Conservation (phyloP, 805 yeast species). For the Candida coleopterorum region DNA sequence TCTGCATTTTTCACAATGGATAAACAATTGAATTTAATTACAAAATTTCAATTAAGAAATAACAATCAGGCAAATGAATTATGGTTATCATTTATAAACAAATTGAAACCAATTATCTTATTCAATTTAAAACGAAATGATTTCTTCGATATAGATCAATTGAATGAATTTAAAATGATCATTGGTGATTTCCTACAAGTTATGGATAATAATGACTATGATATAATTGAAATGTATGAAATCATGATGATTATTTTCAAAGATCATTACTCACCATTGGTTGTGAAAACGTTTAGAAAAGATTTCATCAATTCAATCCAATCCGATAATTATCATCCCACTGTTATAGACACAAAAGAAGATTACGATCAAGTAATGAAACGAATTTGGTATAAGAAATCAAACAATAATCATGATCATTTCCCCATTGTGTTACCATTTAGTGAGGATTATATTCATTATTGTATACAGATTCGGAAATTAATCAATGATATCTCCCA, state of each 20-base stretch:
- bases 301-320: slow-evolving; percentile 61
- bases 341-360: slow-evolving; percentile 55
- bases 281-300: slow-evolving; percentile 49
- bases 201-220: slow-evolving; percentile 66
- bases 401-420: slow-evolving; percentile 34
- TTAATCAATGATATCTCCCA: slow-evolving; percentile 59
- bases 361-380: slow-evolving; percentile 61
- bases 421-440: slow-evolving; percentile 68
- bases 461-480: slow-evolving; percentile 65
- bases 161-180: slow-evolving; percentile 53
- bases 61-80: slow-evolving; percentile 62
- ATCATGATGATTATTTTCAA: slow-evolving; percentile 56
- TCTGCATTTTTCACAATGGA: slow-evolving; percentile 79
- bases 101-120: slow-evolving; percentile 55
- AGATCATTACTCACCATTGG: slow-evolving; percentile 51
- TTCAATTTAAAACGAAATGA: slow-evolving; percentile 40
- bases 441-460: slow-evolving; percentile 81
- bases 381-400: slow-evolving; percentile 56
- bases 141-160: slow-evolving; percentile 33
- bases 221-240: slow-evolving; percentile 55
- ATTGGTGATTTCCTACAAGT: slow-evolving; percentile 72
- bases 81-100: slow-evolving; percentile 65
- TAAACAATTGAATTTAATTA: slow-evolving; percentile 57
- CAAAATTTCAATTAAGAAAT: slow-evolving; percentile 59
- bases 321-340: slow-evolving; percentile 87